These are phyloP conservation scores for Zalaria sp. DNA, from an alignment of 2,329 filamentous ascomycete genomes.

Conservation along the genomic window DNA sequence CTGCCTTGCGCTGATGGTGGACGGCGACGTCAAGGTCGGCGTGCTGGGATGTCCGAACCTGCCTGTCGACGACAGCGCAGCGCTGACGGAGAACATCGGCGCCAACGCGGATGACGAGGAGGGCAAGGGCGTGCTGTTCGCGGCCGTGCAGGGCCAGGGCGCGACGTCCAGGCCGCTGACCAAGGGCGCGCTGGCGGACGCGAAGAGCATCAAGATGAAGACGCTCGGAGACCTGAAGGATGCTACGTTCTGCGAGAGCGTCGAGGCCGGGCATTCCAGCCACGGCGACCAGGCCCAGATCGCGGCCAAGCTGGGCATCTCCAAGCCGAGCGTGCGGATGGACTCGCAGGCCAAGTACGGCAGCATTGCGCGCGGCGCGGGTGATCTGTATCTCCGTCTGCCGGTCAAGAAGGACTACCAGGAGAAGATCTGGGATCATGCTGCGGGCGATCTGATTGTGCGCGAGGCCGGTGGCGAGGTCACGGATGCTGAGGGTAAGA, in stretches of 20 bases:
- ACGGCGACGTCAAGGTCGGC: slow-evolving; percentile 86
- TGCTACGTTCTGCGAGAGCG: slow-evolving; percentile 91
- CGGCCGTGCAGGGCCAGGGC: slow-evolving; percentile 65
- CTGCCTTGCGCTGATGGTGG: slow-evolving; percentile 79
- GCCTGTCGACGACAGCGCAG: slow-evolving; percentile 65
- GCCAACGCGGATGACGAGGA: slow-evolving; percentile 58
- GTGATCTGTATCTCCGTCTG: slow-evolving; percentile 84
- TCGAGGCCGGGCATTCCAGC: slow-evolving; percentile 82
- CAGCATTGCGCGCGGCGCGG: slow-evolving; percentile 83
- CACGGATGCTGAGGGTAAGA: slow-evolving; percentile 74
- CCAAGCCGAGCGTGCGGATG: slow-evolving; percentile 79
- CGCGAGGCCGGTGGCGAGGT: slow-evolving; percentile 86
- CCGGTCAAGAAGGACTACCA: slow-evolving; percentile 78
- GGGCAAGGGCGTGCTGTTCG: slow-evolving; percentile 77
- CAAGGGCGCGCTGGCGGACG: slow-evolving; percentile 37
- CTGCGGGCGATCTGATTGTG: slow-evolving; percentile 86
- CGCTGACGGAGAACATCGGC: slow-evolving; percentile 58
- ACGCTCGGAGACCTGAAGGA: slow-evolving; percentile 56
- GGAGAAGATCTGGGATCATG: slow-evolving; percentile 99
- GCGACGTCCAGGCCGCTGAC: slow-evolving; percentile 65
- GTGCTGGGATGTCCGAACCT: slow-evolving; percentile 94
- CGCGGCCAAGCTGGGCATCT: slow-evolving; percentile 73
- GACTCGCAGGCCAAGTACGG: slow-evolving; percentile 98
- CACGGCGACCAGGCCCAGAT: slow-evolving; percentile 81
- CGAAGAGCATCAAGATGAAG: slow-evolving; percentile 65